Evolutionary conservation across 2,329 filamentous ascomycete genomes (phyloP), one percentile per base, ranked within the genome.

Genomic region (Ophiosphaerella korrae): DNA sequence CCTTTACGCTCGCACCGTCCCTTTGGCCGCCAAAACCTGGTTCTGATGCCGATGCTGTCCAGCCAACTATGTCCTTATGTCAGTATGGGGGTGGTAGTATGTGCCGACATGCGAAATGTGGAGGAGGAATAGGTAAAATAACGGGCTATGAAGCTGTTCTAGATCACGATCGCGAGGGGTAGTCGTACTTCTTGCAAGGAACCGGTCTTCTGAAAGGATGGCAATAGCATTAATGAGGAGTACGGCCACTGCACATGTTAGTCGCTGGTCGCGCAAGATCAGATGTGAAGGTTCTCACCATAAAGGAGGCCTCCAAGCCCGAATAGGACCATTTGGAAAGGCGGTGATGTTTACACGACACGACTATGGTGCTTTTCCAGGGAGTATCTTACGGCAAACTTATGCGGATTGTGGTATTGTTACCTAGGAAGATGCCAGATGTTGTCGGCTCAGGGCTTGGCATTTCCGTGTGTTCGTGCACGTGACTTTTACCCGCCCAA

Each of bases 161-260:
- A 36, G 13, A 14, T 8, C n/a, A 16, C 13, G n/a, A 14, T 14
- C 3, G 26, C 39, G 29, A 40, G 24, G 43, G n/a, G 12, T 36
- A 26, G 54, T 75, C 81, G 61, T 86, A 88, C 77, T 92, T 75
- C 90, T 86, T 50, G 88, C 89, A 61, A 96, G 89, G 75, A 96
- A 96, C 56, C 92, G 88, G 77, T 96, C 92, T 84, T 96, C 92
- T 65, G 91, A 96, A 60, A 97, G 88, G 70, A 97, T 86, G 58
- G 92, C 91, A 71, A 97, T 88, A 61, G 91, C 90, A 77, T 99
- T 99, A 77, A 94, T 87, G 72, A 97, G 84, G 68, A 97, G 90
- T 72, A 96, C 82, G 63, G 86, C 83, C 62, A 93, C 89, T 92
- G 67, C 11, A 34, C 49, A 34, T 54, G 57, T 67, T 42, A 64